Evolutionary conservation across 1,139 yeast genomes (phyloP).

Genomic region (Candida sanyaensis): DNA sequence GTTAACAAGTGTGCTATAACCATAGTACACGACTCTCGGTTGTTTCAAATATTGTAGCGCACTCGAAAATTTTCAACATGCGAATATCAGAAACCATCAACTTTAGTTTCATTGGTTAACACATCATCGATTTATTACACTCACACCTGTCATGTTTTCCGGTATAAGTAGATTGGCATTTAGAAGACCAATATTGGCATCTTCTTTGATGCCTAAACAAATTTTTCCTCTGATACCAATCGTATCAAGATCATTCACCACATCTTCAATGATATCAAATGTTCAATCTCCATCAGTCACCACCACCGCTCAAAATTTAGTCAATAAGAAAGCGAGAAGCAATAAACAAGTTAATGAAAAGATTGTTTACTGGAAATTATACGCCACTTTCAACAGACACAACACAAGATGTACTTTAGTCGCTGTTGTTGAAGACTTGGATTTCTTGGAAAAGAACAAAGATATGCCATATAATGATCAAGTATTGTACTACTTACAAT

Average conservation of each 20-base stretch:
- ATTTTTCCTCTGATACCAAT: not conserved
- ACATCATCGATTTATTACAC: not conserved
- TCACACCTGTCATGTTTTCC: slow-evolving; percentile 3
- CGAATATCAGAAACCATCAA: slow-evolving; percentile 4
- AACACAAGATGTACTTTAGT: slow-evolving; percentile 80
- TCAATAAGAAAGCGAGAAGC: not conserved
- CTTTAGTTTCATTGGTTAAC: not conserved
- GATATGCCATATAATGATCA: slow-evolving; percentile 67
- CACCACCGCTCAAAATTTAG: not conserved
- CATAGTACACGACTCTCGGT: not conserved
- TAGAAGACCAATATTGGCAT: not conserved
- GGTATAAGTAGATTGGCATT: not conserved
- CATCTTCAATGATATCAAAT: not conserved
- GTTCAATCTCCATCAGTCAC: not conserved
- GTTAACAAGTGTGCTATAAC: not conserved
- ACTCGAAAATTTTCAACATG: slow-evolving; percentile 1
- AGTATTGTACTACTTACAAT: slow-evolving; percentile 73
- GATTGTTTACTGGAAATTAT: slow-evolving; percentile 64
- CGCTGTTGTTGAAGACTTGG: slow-evolving; percentile 67
- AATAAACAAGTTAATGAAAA: slow-evolving; percentile 22
- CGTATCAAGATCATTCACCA: slow-evolving; percentile 1
- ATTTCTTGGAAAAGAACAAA: slow-evolving; percentile 58
- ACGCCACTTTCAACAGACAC: slow-evolving; percentile 77
- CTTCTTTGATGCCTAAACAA: not conserved
- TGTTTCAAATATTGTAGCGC: not conserved